These are phyloP conservation scores for Trypanosoma lewisi DNA, from an alignment of 208 protist genomes.

Conservation along the genomic window DNA sequence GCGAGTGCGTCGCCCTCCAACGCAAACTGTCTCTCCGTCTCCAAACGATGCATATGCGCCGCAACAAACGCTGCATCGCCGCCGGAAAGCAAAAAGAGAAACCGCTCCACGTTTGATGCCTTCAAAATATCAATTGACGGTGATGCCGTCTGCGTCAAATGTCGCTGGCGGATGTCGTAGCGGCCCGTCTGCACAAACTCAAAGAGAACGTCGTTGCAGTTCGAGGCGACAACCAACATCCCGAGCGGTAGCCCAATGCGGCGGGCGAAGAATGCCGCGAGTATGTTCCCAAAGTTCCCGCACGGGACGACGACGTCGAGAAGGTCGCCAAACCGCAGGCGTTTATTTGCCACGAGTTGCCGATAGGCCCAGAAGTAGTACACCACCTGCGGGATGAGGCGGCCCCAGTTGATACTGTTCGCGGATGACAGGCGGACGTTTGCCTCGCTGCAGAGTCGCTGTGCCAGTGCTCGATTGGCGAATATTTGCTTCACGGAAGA, in stretches of 20 bases:
- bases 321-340: slow-evolving; percentile 30
- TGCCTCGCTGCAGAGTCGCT: slow-evolving; percentile 40
- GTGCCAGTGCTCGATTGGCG: slow-evolving; percentile 67
- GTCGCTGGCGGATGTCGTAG: slow-evolving; percentile 75
- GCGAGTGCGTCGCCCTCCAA: slow-evolving; percentile 42
- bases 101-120: slow-evolving; percentile 96
- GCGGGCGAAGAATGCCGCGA: slow-evolving; percentile 93
- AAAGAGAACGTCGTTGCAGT: slow-evolving; percentile 94
- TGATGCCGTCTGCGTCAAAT: slow-evolving; percentile 52
- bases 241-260: slow-evolving; percentile 87
- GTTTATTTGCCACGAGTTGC: slow-evolving; percentile 51
- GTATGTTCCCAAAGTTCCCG: slow-evolving; percentile 97
- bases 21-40: slow-evolving; percentile 56
- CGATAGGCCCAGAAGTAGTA: slow-evolving; percentile 97
- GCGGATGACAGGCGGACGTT: slow-evolving; percentile 86
- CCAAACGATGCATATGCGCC: slow-evolving; percentile 62
- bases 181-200: slow-evolving; percentile 87
- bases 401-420: slow-evolving; percentile 98
- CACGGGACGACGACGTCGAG: slow-evolving; percentile 93
- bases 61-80: slow-evolving; percentile 67
- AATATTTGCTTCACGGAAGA: slow-evolving; percentile 90
- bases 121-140: slow-evolving; percentile 93
- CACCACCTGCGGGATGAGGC: slow-evolving; percentile 94
- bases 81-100: slow-evolving; percentile 86
- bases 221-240: slow-evolving; percentile 93